Base-by-base conservation (phyloP, 805 yeast genomes). In the Metschnikowia aberdeeniae region DNA sequence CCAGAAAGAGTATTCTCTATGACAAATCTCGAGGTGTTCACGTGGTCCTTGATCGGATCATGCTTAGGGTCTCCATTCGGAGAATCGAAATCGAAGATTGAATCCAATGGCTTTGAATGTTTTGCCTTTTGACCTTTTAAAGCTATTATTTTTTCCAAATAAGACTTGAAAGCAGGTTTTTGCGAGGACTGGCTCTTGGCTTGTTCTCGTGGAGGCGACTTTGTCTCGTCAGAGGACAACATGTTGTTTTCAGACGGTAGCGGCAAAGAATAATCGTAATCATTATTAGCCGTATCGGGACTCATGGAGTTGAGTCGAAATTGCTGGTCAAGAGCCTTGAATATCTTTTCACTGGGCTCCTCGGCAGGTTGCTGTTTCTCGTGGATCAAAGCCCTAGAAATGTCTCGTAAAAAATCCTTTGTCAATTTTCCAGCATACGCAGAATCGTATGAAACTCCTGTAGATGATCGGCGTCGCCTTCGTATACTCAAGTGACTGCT, bases 341-440 rank as follows among this genome's bases (percentile, higher is more conserved):
- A 47, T 24, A 39, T 50, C 17, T 41, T 37, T 14, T 50, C 48
- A 19, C 45, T 43, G 6, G 49, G 49, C 33, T 44, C 51, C 38
- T 40, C 43, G 17, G 52, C 49, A 19, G 40, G 40, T 30, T 46
- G 51, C 31, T 48, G 47, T 26, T 43, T 46, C 22, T 56, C 64
- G 30, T 49, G 45, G 8, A 53, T 44, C 46, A 59, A 58, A 1
- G 68, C 66, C 34, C 58, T 55, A 38, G 74, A 68, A 37, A 69
- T 61, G 13, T 61, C 61, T 30, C 67, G 54, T 32, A 70, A 55
- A 34, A 65, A 71, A 42, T 67, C 72, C 10, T 62, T 58, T 2
- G 73, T 68, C 17, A 70, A 55, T 1, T 70, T 65, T 1, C 74
- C 75, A 13, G 53, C 53, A 47, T 68, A 68, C 6, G 56, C 58